These are phyloP conservation scores for Saccharomyces hybrid DNA, from an alignment of 1,139 yeast genomes.

Conservation along the genomic window DNA sequence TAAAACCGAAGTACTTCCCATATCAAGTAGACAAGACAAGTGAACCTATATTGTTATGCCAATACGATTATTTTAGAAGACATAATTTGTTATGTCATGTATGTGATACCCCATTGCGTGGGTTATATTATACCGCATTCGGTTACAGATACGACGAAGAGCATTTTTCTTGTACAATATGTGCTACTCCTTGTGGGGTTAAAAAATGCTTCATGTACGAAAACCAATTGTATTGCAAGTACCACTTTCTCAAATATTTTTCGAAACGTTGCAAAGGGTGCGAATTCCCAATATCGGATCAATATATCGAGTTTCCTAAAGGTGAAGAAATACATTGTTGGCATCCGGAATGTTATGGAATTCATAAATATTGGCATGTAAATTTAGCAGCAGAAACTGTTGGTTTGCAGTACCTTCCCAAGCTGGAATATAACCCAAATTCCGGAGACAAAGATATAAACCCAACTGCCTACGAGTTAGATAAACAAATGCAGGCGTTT, in stretches of 20 bases:
- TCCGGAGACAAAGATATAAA: constrained; percentile 16
- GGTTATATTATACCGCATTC: constrained; percentile 89
- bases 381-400: constrained; percentile 58
- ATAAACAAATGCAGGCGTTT: constrained; percentile 43
- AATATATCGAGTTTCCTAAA: constrained; percentile 83
- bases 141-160: constrained; percentile 91
- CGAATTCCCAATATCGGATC: constrained; percentile 81
- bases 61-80: constrained; percentile 82
- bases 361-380: constrained; percentile 94
- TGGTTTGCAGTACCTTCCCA: constrained; percentile 42
- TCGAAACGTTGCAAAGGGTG: constrained; percentile 95
- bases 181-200: constrained; percentile 80
- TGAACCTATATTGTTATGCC: constrained; percentile 71
- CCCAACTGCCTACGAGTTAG: constrained; percentile 51
- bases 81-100: constrained; percentile 74
- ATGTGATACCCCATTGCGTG: constrained; percentile 80
- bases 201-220: constrained; percentile 92
- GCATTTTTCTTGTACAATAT: constrained; percentile 87
- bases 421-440: constrained; percentile 23
- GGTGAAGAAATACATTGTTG: constrained; percentile 95
- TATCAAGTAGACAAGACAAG: constrained; percentile 36
- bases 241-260: constrained; percentile 74
- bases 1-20: constrained; percentile 46
- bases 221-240: constrained; percentile 78
- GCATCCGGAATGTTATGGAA: constrained; percentile 99